Conservation (phyloP, 108 stramenopile species). For the Aureococcus anophagefferens region DNA sequence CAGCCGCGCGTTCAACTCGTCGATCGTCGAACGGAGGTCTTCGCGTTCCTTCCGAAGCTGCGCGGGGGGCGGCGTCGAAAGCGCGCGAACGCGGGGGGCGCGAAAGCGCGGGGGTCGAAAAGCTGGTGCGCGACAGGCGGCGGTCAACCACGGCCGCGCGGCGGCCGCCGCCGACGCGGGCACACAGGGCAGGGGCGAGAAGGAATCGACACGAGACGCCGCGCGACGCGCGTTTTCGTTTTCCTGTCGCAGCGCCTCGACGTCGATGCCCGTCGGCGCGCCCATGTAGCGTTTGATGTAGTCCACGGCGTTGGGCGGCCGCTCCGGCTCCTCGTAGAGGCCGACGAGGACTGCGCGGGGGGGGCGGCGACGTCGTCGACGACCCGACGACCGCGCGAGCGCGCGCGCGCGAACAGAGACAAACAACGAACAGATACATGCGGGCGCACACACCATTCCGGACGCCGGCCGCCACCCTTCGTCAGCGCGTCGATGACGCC, state of each 20-base stretch:
- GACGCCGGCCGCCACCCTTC: conserved; percentile 44
- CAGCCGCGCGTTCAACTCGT: conserved; percentile 31
- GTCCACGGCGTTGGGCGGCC: conserved; percentile 76
- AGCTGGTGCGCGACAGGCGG: no score
- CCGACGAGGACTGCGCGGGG: conserved; percentile 59
- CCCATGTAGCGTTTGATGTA: conserved; percentile 74
- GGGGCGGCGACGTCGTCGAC: not conserved
- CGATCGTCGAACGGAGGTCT: conserved; percentile 42
- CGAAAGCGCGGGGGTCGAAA: no score
- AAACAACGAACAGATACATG: no score
- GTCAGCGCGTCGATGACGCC: conserved; percentile 88
- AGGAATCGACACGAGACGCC: no score
- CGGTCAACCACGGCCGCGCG: no score
- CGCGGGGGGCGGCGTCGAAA: no score
- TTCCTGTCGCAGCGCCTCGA: conserved; percentile 66
- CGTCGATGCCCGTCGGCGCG: conserved; percentile 60
- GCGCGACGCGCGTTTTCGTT: no score
- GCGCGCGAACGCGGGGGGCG: no score
- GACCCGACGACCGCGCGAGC: not conserved
- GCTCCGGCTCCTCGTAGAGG: conserved; percentile 85
- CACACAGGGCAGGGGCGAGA: no score
- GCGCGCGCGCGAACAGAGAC: not conserved
- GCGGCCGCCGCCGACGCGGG: no score
- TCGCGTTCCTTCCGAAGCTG: conserved; percentile 47
- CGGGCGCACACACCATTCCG: no score